These are phyloP conservation scores for Blastomyces silverae DNA, from an alignment of 2,329 filamentous ascomycete species.

Conservation along the genomic window DNA sequence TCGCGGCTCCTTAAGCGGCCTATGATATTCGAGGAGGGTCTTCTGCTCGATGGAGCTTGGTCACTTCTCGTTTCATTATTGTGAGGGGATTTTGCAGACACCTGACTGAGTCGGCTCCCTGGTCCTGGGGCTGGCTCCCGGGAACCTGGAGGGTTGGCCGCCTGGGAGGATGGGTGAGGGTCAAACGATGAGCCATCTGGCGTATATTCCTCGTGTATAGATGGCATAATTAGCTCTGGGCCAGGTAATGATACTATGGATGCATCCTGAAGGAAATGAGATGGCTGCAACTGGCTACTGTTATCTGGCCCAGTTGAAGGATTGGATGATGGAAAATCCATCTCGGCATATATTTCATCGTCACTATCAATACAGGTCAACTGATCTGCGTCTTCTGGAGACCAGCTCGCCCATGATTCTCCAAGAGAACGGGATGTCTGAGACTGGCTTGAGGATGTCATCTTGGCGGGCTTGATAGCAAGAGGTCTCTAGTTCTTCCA, in stretches of 20 bases:
- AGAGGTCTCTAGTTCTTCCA: neutral
- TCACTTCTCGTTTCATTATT: neutral
- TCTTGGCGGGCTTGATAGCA: neutral
- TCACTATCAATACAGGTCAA: slow-evolving; percentile 11
- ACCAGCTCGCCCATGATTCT: slow-evolving; percentile 15
- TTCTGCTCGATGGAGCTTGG: neutral
- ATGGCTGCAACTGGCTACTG: neutral
- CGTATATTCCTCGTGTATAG: slow-evolving; percentile 11
- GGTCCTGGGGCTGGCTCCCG: neutral
- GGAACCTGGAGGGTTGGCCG: neutral
- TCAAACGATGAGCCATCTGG: slow-evolving; percentile 13
- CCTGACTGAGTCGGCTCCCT: neutral
- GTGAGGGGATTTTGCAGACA: neutral
- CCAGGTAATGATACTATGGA: slow-evolving; percentile 8
- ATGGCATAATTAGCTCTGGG: slow-evolving; percentile 16
- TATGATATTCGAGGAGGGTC: neutral
- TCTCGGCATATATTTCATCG: neutral
- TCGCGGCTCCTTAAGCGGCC: neutral
- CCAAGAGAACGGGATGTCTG: neutral
- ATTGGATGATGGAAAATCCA: slow-evolving; percentile 12
- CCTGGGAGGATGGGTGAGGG: neutral
- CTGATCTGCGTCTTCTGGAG: slow-evolving; percentile 13
- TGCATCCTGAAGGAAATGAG: neutral
- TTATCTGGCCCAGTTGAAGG: slow-evolving; percentile 9
- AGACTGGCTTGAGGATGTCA: slow-evolving; percentile 8